Percentiles rank a stretch among this genome's conserved stretches.
phyloP scores from a whole-genome alignment of 768 basidiomycete genomes.

The Rhodotorula sphaerocarpa region DNA sequence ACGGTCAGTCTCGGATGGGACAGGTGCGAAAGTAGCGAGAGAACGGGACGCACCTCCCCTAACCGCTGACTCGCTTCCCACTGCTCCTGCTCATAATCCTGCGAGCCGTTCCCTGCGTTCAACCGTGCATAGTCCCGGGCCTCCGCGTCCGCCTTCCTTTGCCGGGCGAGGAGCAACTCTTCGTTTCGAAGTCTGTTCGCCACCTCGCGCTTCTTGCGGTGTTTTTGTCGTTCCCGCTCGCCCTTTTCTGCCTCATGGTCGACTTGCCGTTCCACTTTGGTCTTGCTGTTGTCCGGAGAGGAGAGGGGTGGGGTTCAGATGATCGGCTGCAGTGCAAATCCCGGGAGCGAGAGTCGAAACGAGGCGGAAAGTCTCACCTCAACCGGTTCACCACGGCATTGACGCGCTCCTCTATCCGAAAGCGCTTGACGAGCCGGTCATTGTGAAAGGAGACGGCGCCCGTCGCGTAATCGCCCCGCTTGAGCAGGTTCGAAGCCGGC shows the following conservation, averaged over 20 bases:
- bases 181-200: conserved; percentile 73
- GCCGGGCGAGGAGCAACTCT: conserved; percentile 63
- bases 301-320: neutral
- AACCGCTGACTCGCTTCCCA: conserved; percentile 27
- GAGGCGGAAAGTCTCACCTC: conserved; percentile 45
- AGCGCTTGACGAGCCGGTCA: conserved; percentile 75
- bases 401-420: conserved; percentile 69
- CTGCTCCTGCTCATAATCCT: conserved; percentile 24
- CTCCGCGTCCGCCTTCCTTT: conserved; percentile 76
- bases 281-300: conserved; percentile 41
- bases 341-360: neutral
- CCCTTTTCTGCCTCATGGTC: conserved; percentile 84
- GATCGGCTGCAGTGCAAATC: no score
- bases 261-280: conserved; percentile 56
- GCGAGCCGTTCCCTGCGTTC: conserved; percentile 5
- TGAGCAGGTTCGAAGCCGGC: conserved; percentile 87
- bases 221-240: conserved; percentile 54
- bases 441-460: conserved; percentile 92
- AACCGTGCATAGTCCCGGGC: conserved; percentile 67
- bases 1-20: neutral
- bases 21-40: no score
- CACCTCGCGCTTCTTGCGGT: conserved; percentile 54
- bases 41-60: conserved; percentile 4
- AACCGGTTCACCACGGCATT: conserved; percentile 84
- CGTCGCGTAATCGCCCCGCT: conserved; percentile 95